Evolutionary conservation across 78 protist genomes (phyloP).

Genomic region (Thecamonas trahens): DNA sequence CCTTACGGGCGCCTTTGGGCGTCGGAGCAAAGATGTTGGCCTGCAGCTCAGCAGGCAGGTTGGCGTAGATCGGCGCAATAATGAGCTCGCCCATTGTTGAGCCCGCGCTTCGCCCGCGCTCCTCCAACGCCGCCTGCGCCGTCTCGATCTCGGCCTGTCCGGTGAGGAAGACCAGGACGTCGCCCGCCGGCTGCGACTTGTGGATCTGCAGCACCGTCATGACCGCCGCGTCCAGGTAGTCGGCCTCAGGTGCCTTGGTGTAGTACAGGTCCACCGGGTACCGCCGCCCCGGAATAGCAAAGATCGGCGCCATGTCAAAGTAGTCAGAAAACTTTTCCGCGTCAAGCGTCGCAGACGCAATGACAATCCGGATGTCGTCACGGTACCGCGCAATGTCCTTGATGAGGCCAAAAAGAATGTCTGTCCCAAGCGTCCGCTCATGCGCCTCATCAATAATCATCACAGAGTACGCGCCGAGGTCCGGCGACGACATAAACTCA

Average conservation of each 20-base stretch:
- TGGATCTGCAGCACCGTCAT: constrained; percentile 94
- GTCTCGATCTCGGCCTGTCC: constrained; percentile 96
- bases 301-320: constrained; percentile 87
- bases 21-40: constrained; percentile 87
- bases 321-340: constrained; percentile 88
- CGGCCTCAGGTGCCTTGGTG: constrained; percentile 93
- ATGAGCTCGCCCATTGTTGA: constrained; percentile 76
- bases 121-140: constrained; percentile 17
- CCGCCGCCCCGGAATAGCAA: constrained; percentile 66
- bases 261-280: constrained; percentile 87
- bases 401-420: constrained; percentile 46
- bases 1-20: constrained; percentile 91
- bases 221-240: constrained; percentile 92
- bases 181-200: constrained; percentile 83
- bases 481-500: constrained; percentile 66
- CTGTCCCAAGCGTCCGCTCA: constrained; percentile 98
- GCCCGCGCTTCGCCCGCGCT: constrained; percentile 76
- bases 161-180: constrained; percentile 90
- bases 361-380: constrained; percentile 75
- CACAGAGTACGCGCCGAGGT: constrained; percentile 64
- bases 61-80: constrained; percentile 88
- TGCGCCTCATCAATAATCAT: constrained; percentile 98
- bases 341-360: constrained; percentile 87
- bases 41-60: constrained; percentile 93
- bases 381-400: constrained; percentile 81